Conservation (phyloP, 164 flowering plant genomes). For the Stephania yunnanensis region DNA sequence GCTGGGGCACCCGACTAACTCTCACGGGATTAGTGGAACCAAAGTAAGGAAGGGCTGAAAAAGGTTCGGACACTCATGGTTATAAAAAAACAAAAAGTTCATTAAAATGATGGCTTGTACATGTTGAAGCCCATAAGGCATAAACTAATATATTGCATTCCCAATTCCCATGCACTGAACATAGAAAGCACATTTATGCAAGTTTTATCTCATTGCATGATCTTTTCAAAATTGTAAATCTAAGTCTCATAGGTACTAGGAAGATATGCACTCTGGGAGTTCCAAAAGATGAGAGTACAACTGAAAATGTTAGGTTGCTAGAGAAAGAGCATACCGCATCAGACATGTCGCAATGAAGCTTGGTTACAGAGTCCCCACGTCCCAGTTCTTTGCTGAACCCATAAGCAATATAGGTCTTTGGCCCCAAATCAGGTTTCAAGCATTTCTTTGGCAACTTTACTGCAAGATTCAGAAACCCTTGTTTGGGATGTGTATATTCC, state of each 20-base stretch:
- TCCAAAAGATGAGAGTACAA: neutral
- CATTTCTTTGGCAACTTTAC: conserved; percentile 33
- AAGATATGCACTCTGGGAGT: neutral
- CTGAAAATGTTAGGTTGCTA: neutral
- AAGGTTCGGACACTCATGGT: too few relatives aligned
- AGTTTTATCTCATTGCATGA: neutral
- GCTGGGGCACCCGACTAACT: too few relatives aligned
- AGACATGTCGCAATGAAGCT: conserved; percentile 77
- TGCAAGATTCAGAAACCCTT: conserved; percentile 50
- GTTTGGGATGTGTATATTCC: conserved; percentile 51
- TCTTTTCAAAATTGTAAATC: neutral
- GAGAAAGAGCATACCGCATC: conserved; percentile 55
- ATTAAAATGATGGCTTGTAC: neutral
- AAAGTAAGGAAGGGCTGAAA: too few relatives aligned
- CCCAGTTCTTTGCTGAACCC: conserved; percentile 54
- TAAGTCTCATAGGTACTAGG: neutral
- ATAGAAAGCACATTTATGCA: neutral
- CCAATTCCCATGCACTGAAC: neutral
- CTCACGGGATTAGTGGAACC: too few relatives aligned
- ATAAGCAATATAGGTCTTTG: conserved; percentile 69
- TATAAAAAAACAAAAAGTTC: neutral
- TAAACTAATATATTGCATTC: neutral
- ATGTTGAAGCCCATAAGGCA: neutral
- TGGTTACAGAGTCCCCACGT: conserved; percentile 67
- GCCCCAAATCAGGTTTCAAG: conserved; percentile 66